Evolutionary conservation across 148 eudicot species (phyloP).

Genomic region (Vaccinium corymbosum): DNA sequence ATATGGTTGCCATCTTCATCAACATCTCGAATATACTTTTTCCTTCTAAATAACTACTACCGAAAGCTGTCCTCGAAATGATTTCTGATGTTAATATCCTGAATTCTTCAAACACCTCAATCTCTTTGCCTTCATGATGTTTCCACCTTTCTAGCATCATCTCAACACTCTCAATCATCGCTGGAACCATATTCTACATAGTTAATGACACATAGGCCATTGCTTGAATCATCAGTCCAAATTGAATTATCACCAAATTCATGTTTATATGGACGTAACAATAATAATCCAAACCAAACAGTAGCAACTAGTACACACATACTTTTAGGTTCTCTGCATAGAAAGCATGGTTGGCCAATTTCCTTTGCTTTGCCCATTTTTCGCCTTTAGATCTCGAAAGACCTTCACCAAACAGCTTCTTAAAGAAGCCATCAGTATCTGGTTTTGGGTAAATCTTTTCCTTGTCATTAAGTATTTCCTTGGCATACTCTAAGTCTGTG

Average conservation of each 20-base stretch:
- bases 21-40: conserved; percentile 18
- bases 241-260: too few species aligned
- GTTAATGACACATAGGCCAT: not conserved
- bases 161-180: conserved; percentile 21
- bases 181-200: conserved; percentile 23
- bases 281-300: not conserved
- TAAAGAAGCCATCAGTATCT: not conserved
- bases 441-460: not conserved
- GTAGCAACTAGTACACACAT: too few species aligned
- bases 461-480: conserved; percentile 6
- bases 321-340: conserved; percentile 21
- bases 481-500: not conserved
- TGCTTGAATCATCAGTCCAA: not conserved
- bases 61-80: conserved; percentile 24
- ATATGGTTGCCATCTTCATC: not conserved
- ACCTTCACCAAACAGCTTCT: not conserved
- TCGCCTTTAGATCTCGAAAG: not conserved
- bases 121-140: conserved; percentile 17
- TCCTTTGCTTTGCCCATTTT: conserved; percentile 25
- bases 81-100: conserved; percentile 21
- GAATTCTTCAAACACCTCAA: conserved; percentile 19
- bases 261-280: not conserved
- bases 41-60: conserved; percentile 23
- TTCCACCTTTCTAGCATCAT: conserved; percentile 27
- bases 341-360: not conserved